Base-by-base conservation (phyloP, 2,329 filamentous ascomycete genomes). In the Emydomyces testavorans region DNA sequence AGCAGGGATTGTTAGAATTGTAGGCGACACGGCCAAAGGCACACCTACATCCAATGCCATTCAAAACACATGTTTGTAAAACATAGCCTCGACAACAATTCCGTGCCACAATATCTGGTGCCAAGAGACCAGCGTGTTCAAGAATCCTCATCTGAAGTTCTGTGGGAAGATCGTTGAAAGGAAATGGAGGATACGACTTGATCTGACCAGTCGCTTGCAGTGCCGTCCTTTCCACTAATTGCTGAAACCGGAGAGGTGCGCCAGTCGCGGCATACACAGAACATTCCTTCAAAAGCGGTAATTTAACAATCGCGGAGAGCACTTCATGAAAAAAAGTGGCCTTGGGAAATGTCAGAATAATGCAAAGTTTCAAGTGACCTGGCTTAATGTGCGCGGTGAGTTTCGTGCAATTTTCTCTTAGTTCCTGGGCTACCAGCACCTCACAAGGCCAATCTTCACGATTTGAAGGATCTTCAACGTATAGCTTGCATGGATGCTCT, bases 141-240 rank as follows among this genome's bases (percentile, higher is more conserved):
- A 44, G 16, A 23, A 44, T n/a, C 7, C 24, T 44, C 2, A 32
- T 5, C 29, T 44, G 40, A 34, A 44, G 40, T 20, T 44, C 40
- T 23, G 16, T 2, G 6, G 40, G 28, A 5, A 44, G 18, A 15
- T 32, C 40, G 13, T 35, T 15, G 28, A 44, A 44, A 7, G 4
- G 40, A 23, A 44, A 44, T 2, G 40, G 26, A 16, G 13, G 21
- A 16, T 6, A 6, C 13, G 21, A 10, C 11, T 18, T 37, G 3
- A 18, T n/a, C 16, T 28, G 23, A 8, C 38, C 38, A 15, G 23
- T 29, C 3, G 15, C 26, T 18, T 20, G 13, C 8, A 3, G 26
- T 7, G 29, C 16, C 10, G 26, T 28, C 3, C 2, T 6, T n/a
- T 41, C 38, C 13, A 29, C 2, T 7, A 20, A 28, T 11, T 1